phyloP scores from a whole-genome alignment of 352 stramenopile genomes.

The Globisporangium canariense region DNA sequence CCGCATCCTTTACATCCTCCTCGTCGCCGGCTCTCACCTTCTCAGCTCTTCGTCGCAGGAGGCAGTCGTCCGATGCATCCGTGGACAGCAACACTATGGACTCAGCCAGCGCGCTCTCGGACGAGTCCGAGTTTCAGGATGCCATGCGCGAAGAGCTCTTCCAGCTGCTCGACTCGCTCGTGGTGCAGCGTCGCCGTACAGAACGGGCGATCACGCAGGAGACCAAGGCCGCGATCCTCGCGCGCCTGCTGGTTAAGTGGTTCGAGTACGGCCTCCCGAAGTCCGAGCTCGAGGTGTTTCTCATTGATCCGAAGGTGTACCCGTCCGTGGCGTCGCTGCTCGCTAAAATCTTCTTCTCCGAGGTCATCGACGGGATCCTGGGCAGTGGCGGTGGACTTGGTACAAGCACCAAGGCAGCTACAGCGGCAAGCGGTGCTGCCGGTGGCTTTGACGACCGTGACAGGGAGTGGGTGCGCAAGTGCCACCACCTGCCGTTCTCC shows the following conservation, averaged over 20 bases:
- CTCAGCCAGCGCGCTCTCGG: conserved; percentile 21
- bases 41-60: conserved; percentile 8
- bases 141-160: conserved; percentile 65
- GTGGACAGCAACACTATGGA: conserved; percentile 21
- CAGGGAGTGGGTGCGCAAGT: conserved; percentile 72
- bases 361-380: conserved; percentile 56
- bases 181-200: conserved; percentile 39
- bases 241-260: conserved; percentile 81
- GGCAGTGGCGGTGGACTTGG: conserved; percentile 14
- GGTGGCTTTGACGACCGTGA: conserved; percentile 67
- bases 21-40: conserved; percentile 6
- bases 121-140: conserved; percentile 48
- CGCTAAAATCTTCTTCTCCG: conserved; percentile 73
- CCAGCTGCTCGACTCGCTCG: conserved; percentile 51
- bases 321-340: conserved; percentile 54
- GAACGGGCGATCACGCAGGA: conserved; percentile 28
- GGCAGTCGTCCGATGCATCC: conserved; percentile 29
- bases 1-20: neutral
- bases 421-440: neutral
- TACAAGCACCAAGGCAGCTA: neutral
- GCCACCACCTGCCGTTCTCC: conserved; percentile 70
- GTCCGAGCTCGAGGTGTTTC: conserved; percentile 56
- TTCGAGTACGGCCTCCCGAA: conserved; percentile 67
- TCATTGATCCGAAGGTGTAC: conserved; percentile 63
- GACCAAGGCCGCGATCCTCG: conserved; percentile 65